Evolutionary conservation across 2,329 filamentous ascomycete genomes (phyloP), one percentile per base, ranked within the genome.

Genomic region (Neurospora sp.): DNA sequence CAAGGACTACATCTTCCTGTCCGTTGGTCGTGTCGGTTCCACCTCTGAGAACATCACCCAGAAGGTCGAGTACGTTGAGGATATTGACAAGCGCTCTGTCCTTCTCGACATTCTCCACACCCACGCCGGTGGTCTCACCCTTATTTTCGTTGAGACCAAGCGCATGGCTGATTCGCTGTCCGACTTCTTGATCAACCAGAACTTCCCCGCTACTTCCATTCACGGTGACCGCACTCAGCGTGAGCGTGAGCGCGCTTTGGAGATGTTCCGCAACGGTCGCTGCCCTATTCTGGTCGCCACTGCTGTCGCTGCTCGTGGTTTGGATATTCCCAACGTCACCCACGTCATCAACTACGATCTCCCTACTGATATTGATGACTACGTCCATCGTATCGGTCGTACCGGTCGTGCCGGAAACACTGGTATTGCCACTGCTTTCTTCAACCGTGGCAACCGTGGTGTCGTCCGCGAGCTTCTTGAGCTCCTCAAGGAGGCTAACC

Each of bases 21-120:
- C 96, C 17, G 96, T 99, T 76, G 96, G 95, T 78, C 95, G 96
- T 88, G 96, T 98, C 71, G 96, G 96, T 82, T 98, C 96, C 68
- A 98, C 96, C 39, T 98, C 96, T n/a, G 95, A 98, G 88, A 99
- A 98, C 87, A 98, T 99, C 73, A 98, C 96, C 69, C 96, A 99
- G 83, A 97, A 97, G 87, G 89, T 99, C 69, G 95, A 98, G 83
- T 98, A 98, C 77, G 79, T 98, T 71, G 95, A 98, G 84, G 96
- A 98, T 77, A 83, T 88, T 73, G 96, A 99, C 87, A 99, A 99
- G 90, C 93, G 94, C 80, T 98, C 96, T 70, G 94, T 98, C 73
- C 89, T 99, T 67, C 88, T 99, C 72, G 96, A 99, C 78, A 98
- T 99, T 74, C 90, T 99, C 69, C 95, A 98, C 87, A 97, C 93